A percentile compares a stretch with the other conserved stretches of the same genome.
Conservation (phyloP, 176 grass and related monocot genomes). For the Coix lacrymajobi region DNA sequence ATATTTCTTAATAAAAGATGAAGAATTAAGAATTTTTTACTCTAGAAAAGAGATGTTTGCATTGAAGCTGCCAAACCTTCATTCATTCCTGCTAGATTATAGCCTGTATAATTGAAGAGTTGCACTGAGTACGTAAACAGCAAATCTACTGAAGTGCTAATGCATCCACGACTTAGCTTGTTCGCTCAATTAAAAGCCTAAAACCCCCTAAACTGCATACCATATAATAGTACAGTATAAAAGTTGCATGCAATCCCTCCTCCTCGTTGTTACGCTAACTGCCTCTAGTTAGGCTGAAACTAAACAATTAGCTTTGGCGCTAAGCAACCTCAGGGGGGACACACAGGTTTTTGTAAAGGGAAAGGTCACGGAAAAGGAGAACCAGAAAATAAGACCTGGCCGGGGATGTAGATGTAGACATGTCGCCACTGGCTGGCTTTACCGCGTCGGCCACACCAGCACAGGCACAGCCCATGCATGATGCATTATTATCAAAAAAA, state of each 20-base stretch:
- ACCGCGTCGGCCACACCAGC: neutral
- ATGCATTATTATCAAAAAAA: neutral
- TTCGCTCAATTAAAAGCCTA: neutral
- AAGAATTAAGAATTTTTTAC: neutral
- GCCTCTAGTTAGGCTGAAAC: neutral
- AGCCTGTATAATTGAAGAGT: too few relatives aligned
- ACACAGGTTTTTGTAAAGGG: conserved; percentile 5
- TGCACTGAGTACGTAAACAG: neutral
- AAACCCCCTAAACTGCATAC: neutral
- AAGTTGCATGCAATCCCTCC: too few relatives aligned
- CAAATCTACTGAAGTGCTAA: neutral
- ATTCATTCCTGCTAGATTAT: too few relatives aligned
- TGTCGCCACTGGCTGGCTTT: neutral
- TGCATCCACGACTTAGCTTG: too few relatives aligned
- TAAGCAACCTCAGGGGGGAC: conserved; percentile 23
- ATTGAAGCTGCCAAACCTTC: too few relatives aligned
- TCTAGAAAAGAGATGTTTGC: too few relatives aligned
- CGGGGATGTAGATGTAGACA: conserved; percentile 2
- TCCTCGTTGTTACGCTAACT: neutral
- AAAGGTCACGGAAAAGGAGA: neutral
- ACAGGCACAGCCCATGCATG: neutral
- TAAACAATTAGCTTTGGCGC: conserved; percentile 41
- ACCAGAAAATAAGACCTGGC: conserved; percentile 23
- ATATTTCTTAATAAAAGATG: too few relatives aligned
- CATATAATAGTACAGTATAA: too few relatives aligned